These are phyloP conservation scores for Apophysomyces variabilis DNA, from an alignment of 371 early-diverging fungal genomes.

Conservation along the genomic window DNA sequence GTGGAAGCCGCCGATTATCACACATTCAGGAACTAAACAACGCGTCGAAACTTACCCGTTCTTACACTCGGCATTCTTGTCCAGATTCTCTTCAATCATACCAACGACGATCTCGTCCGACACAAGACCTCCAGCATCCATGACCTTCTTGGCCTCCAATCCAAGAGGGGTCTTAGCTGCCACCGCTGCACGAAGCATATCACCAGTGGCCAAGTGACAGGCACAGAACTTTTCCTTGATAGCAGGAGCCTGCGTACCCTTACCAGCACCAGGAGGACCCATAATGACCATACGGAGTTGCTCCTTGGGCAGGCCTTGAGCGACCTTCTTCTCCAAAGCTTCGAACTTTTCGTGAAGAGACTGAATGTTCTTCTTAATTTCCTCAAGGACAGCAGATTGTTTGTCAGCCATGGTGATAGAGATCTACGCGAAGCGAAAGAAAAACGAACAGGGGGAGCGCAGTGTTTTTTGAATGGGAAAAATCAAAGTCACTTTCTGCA, in stretches of 20 bases:
- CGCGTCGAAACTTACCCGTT: conserved; percentile 67
- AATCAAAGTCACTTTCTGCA: too few relatives aligned
- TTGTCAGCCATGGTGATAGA: conserved; percentile 38
- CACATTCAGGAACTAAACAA: conserved; percentile 2
- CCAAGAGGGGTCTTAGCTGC: conserved; percentile 91
- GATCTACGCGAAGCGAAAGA: conserved; percentile 9
- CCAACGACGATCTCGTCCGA: conserved; percentile 98
- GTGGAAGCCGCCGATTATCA: conserved; percentile 7
- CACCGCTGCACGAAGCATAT: conserved; percentile 98
- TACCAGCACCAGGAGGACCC: conserved; percentile 98
- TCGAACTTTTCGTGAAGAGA: conserved; percentile 54
- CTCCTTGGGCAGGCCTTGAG: conserved; percentile 45
- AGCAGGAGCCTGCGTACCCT: conserved; percentile 97
- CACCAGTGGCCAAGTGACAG: conserved; percentile 99
- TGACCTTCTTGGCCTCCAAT: conserved; percentile 95
- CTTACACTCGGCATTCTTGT: conserved; percentile 89
- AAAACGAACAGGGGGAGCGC: conserved; percentile 9
- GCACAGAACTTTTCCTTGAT: conserved; percentile 95
- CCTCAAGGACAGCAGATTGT: conserved; percentile 56
- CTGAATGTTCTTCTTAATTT: conserved; percentile 60
- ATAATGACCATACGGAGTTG: conserved; percentile 91
- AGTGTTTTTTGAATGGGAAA: neutral
- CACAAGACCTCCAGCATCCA: conserved; percentile 98
- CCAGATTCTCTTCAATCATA: conserved; percentile 95
- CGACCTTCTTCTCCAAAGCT: conserved; percentile 54